Percentiles rank a stretch among this genome's conserved stretches.
These are phyloP conservation scores for Fonsecaea erecta DNA, from an alignment of 2,329 filamentous ascomycete species.

Conservation along the genomic window DNA sequence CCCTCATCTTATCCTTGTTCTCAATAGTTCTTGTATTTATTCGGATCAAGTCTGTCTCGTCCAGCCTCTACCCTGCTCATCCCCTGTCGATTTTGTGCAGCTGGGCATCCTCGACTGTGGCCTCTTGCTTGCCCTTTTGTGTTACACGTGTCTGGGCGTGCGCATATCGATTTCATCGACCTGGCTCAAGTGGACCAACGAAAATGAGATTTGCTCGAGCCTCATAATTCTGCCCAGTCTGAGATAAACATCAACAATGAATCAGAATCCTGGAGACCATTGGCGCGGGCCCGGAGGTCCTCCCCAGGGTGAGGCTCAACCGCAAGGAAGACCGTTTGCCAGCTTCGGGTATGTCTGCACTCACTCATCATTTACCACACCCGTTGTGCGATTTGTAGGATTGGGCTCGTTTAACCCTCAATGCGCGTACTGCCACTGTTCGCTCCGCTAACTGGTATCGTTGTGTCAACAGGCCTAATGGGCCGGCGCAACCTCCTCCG, in stretches of 20 bases:
- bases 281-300: constrained; percentile 50
- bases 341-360: constrained; percentile 49
- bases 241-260: constrained; percentile 27
- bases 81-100: background rate
- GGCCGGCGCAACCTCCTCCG: constrained; percentile 45
- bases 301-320: constrained; percentile 36
- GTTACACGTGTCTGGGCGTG: constrained; percentile 16
- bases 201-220: constrained; percentile 23
- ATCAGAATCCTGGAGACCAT: constrained; percentile 36
- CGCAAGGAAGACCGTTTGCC: constrained; percentile 45
- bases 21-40: background rate
- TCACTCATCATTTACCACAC: constrained; percentile 12
- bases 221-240: background rate
- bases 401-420: background rate
- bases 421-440: background rate
- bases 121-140: background rate
- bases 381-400: background rate
- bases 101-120: background rate
- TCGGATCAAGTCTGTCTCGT: background rate
- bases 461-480: constrained; percentile 36
- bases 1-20: constrained; percentile 2
- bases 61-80: background rate
- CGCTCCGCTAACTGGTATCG: constrained; percentile 8
- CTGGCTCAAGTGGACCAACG: background rate
- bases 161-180: background rate